Evolutionary conservation across 331 rosid species (phyloP).

Genomic region (Quercus lobata): DNA sequence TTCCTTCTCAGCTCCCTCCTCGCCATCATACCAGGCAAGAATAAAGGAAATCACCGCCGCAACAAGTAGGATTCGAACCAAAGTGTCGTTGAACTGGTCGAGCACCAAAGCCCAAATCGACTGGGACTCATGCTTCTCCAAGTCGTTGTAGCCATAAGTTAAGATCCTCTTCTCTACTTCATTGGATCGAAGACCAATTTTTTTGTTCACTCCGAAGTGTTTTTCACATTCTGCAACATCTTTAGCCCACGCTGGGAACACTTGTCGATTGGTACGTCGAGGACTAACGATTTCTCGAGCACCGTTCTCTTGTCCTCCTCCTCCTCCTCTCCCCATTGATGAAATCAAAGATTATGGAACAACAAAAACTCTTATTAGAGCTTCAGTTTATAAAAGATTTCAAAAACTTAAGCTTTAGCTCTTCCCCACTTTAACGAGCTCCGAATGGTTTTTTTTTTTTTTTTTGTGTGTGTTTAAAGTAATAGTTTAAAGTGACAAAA

Average conservation of each 20-base stretch:
- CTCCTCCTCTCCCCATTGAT: slow-evolving; percentile 73
- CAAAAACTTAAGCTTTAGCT: too few species aligned
- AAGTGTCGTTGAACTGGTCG: slow-evolving; percentile 76
- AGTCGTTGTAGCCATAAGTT: slow-evolving; percentile 58
- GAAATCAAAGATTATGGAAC: too few species aligned
- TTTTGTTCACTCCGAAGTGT: slow-evolving; percentile 37
- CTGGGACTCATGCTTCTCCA: slow-evolving; percentile 72
- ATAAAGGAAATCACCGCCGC: slow-evolving; percentile 79
- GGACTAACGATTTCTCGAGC: slow-evolving; percentile 25
- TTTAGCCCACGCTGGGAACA: slow-evolving; percentile 66
- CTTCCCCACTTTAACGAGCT: too few species aligned
- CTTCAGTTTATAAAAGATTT: too few species aligned
- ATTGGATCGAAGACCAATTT: slow-evolving; percentile 28
- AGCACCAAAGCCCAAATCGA: slow-evolving; percentile 59
- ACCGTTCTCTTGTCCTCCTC: slow-evolving; percentile 56
- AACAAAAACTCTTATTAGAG: too few species aligned
- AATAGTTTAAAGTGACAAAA: too few species aligned
- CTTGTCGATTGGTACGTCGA: slow-evolving; percentile 12
- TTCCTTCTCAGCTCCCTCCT: slow-evolving; percentile 65
- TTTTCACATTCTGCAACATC: slow-evolving; percentile 62
- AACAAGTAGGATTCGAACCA: slow-evolving; percentile 65
- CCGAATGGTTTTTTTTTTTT: too few species aligned
- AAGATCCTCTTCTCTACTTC: slow-evolving; percentile 50
- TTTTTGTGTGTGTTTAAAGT: too few species aligned
- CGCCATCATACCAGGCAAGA: slow-evolving; percentile 70